Conservation (phyloP, 768 basidiomycete genomes). For the Lyophyllum shimeji region DNA sequence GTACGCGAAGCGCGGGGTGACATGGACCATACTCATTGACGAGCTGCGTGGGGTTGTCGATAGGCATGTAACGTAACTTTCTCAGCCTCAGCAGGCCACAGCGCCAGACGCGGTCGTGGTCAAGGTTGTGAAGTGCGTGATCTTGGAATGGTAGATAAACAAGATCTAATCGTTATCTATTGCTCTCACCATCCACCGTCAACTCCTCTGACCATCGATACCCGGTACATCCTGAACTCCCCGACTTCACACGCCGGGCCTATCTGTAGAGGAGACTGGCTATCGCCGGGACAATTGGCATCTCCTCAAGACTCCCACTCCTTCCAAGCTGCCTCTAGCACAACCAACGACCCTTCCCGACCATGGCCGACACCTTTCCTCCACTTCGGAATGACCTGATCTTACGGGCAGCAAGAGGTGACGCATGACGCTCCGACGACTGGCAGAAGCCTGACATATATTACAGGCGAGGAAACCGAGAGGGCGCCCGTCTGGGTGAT, state of each 20-base stretch:
- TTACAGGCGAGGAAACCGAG: constrained; percentile 76
- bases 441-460: neutral
- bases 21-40: constrained; percentile 56
- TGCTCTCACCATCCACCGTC: neutral
- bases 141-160: constrained; percentile 1
- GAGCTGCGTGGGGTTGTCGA: constrained; percentile 58
- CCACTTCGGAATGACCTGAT: constrained; percentile 85
- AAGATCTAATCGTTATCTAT: constrained; percentile 15
- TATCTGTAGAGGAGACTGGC: neutral
- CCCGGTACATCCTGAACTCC: neutral
- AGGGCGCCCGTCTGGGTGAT: constrained; percentile 98
- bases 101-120: too few species aligned
- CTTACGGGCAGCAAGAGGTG: constrained; percentile 83
- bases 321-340: too few species aligned
- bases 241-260: neutral
- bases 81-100: too few species aligned
- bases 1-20: neutral
- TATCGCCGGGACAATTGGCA: neutral
- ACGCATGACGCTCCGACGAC: constrained; percentile 8
- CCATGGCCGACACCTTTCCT: constrained; percentile 55
- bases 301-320: neutral
- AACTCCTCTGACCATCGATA: neutral
- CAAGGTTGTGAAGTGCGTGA: neutral
- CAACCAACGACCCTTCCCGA: neutral
- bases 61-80: constrained; percentile 33